Evolutionary conservation across 2,329 filamentous ascomycete genomes (phyloP), one percentile per base, ranked within the genome.

Genomic region (Stemphylium lycopersici): DNA sequence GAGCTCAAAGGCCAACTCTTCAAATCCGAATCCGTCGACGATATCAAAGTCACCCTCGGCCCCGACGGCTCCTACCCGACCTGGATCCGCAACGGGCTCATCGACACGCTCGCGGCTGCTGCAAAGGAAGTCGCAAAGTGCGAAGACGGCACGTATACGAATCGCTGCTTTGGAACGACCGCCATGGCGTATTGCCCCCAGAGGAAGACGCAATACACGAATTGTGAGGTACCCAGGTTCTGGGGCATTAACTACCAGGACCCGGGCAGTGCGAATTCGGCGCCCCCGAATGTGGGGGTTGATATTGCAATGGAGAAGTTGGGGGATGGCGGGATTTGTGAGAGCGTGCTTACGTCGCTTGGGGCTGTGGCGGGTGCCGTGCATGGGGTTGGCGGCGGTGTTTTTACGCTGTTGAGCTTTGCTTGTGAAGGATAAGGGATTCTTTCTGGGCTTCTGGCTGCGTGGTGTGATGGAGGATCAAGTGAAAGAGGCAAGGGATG

Each of bases 81-180:
- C 31, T 59, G 56, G 56, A 59, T 61, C 40, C 55, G 56, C 32
- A 59, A 63, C 40, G 58, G 56, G 0, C 55, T 63, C 18, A 8
- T 63, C 12, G 55, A 61, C 29, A n/a, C 48, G 3, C 51, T 61
- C 11, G 52, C 52, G 11, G 41, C 50, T 2, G 52, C 58, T 11
- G 53, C 50, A 10, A 47, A 48, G 8, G 34, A 51, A 4, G 38
- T 58, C 6, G 58, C 58, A 5, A 58, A 55, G 43, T 64, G 58
- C 37, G 43, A 39, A 18, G 22, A 39, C 0, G 48, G 43, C 8
- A 59, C 55, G 1, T 41, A 48, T n/a, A 33, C 38, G 10, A 40
- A 48, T n/a, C 29, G 13, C 13, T 48, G 46, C 29, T 34, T 16
- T 3, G 46, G 37, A 1, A 29, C n/a, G 5, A 26, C 37, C 1